phyloP scores from a whole-genome alignment of 2,329 filamentous ascomycete genomes.

The Penicillium sp. region DNA sequence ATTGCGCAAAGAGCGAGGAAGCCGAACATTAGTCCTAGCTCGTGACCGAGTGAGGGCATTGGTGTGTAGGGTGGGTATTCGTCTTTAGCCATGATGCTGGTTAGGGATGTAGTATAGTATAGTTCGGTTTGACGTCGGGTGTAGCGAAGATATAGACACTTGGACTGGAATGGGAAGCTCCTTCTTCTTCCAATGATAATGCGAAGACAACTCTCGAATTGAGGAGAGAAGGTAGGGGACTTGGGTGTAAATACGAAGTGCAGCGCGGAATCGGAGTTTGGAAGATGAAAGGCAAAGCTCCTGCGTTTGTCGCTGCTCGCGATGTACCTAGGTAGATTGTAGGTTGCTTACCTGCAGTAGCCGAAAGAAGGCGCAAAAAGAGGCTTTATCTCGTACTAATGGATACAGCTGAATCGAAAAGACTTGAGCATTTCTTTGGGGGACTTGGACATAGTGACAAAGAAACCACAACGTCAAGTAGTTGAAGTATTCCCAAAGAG shows the following conservation, averaged over 20 bases:
- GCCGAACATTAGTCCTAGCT: constrained; percentile 43
- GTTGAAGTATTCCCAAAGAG: background rate
- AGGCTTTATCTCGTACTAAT: background rate
- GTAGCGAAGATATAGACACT: background rate
- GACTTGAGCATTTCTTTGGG: background rate
- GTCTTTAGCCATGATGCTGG: background rate
- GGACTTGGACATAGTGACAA: background rate
- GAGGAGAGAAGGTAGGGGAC: background rate
- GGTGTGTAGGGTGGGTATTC: constrained; percentile 29
- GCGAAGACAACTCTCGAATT: no score
- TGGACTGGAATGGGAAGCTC: background rate
- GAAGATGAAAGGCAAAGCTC: background rate
- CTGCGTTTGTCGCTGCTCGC: background rate
- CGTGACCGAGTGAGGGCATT: constrained; percentile 34
- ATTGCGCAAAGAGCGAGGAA: constrained; percentile 36
- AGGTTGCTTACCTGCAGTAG: background rate
- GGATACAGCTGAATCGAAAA: background rate
- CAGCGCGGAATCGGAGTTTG: background rate
- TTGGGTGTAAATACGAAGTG: background rate
- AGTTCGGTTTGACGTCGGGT: background rate
- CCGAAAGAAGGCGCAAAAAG: background rate
- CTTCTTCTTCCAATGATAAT: background rate
- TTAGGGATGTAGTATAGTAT: background rate
- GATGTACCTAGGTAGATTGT: no score
- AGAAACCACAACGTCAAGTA: background rate